Conservation (phyloP, 768 basidiomycete genomes). For the Podaxis rugospora region DNA sequence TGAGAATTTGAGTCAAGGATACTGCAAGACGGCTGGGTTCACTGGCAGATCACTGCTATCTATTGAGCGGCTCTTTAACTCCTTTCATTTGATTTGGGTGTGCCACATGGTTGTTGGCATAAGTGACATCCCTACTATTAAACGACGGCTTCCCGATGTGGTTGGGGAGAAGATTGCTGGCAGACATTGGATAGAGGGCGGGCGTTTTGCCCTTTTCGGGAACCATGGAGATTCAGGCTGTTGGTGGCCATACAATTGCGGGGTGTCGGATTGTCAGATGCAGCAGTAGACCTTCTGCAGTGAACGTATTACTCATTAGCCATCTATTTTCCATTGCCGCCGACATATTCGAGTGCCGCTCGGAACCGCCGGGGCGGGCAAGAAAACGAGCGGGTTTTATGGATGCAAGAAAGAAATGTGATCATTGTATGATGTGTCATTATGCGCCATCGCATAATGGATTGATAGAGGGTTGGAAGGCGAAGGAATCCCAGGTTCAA, state of each 20-base stretch:
- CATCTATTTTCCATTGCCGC: not conserved
- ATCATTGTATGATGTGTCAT: constrained; percentile 8
- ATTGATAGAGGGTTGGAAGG: no score
- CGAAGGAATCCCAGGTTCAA: constrained; percentile 20
- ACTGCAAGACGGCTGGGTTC: not conserved
- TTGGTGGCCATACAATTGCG: not conserved
- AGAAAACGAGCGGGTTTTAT: not conserved
- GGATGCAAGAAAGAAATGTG: not conserved
- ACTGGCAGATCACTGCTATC: not conserved
- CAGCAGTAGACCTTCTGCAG: not conserved
- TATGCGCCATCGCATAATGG: constrained; percentile 10
- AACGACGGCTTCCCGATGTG: not conserved
- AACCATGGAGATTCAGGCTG: not conserved
- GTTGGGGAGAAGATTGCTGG: not conserved
- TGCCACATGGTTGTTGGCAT: constrained; percentile 8
- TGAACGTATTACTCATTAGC: not conserved
- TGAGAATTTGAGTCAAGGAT: not conserved
- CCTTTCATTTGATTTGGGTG: constrained; percentile 5
- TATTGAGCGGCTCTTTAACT: constrained; percentile 7
- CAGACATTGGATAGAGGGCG: not conserved
- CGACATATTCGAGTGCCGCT: not conserved
- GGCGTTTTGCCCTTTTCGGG: not conserved
- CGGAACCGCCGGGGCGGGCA: not conserved
- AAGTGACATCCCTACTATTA: constrained; percentile 10
- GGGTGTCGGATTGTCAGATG: not conserved